Evolutionary conservation across 768 basidiomycete species (phyloP).

Genomic region (Agrocybe pediades): DNA sequence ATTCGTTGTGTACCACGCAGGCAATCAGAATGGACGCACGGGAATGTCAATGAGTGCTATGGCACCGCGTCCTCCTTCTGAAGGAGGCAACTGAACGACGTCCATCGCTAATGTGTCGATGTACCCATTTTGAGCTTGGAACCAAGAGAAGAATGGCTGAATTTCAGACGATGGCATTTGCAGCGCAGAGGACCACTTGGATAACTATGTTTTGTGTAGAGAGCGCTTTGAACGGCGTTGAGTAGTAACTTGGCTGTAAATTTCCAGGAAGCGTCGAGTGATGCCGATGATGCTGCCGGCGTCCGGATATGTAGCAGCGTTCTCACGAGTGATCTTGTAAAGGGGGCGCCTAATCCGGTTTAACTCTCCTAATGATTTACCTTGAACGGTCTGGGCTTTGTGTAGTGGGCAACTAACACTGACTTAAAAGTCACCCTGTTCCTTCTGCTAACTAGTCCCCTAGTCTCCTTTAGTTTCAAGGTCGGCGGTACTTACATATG

Average conservation of each 20-base stretch:
- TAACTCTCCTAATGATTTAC: neutral
- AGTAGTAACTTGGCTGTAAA: too few relatives aligned
- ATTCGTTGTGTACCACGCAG: neutral
- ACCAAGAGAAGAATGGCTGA: conserved; percentile 56
- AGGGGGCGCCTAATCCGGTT: conserved; percentile 5
- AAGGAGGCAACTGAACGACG: conserved; percentile 44
- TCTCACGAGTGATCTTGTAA: neutral
- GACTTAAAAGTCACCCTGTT: too few relatives aligned
- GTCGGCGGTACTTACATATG: too few relatives aligned
- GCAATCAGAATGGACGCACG: conserved; percentile 36
- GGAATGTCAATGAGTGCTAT: conserved; percentile 75
- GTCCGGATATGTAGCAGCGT: neutral
- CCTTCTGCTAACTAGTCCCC: too few relatives aligned
- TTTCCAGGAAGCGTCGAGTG: too few relatives aligned
- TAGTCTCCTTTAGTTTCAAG: too few relatives aligned
- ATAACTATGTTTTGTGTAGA: too few relatives aligned
- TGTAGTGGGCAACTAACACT: too few relatives aligned
- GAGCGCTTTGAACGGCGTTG: too few relatives aligned
- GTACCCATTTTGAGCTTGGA: conserved; percentile 47
- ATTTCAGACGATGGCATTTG: conserved; percentile 20
- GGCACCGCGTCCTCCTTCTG: conserved; percentile 71
- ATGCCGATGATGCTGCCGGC: neutral
- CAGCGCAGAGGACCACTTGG: neutral
- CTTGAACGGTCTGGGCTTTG: neutral
- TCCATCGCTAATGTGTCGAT: conserved; percentile 51